These are phyloP conservation scores for Trametes meyenii DNA, from an alignment of 768 basidiomycete genomes.

Conservation along the genomic window DNA sequence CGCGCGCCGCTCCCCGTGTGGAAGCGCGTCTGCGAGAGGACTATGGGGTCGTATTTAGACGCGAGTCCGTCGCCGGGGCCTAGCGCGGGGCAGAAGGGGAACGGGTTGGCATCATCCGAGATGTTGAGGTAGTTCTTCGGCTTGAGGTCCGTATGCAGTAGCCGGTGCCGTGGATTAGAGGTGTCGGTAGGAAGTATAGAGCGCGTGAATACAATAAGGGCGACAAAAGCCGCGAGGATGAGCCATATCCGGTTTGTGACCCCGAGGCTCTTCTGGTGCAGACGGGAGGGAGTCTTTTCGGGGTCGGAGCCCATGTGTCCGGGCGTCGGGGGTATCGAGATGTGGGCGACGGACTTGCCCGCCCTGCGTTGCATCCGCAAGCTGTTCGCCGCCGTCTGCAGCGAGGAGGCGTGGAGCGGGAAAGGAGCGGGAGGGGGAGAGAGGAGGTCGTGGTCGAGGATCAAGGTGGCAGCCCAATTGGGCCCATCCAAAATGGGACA, in stretches of 20 bases:
- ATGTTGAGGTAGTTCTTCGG: constrained; percentile 86
- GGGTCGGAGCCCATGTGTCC: constrained; percentile 49
- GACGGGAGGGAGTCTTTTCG: constrained; percentile 52
- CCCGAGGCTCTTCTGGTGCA: constrained; percentile 59
- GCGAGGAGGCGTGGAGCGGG: not conserved
- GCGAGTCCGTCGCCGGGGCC: constrained; percentile 83
- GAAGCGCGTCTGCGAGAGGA: constrained; percentile 72
- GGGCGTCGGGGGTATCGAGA: constrained; percentile 48
- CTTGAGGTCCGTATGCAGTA: constrained; percentile 47
- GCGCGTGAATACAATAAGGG: constrained; percentile 59
- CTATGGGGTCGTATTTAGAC: constrained; percentile 72
- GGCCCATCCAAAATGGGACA: constrained; percentile 7
- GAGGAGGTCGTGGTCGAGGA: constrained; percentile 6
- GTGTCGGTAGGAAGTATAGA: constrained; percentile 48
- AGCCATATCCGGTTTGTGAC: constrained; percentile 73
- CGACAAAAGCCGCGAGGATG: constrained; percentile 54
- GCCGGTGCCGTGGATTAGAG: constrained; percentile 32
- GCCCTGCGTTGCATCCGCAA: constrained; percentile 61
- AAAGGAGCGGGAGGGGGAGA: constrained; percentile 9
- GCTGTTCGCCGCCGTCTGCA: constrained; percentile 10
- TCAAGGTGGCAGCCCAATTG: constrained; percentile 6
- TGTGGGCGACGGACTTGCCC: constrained; percentile 57
- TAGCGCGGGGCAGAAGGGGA: constrained; percentile 89
- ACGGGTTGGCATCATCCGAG: constrained; percentile 60
- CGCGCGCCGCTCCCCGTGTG: constrained; percentile 83